Base-by-base conservation (phyloP, 169 alveolate species). In the Cryptosporidium canis region DNA sequence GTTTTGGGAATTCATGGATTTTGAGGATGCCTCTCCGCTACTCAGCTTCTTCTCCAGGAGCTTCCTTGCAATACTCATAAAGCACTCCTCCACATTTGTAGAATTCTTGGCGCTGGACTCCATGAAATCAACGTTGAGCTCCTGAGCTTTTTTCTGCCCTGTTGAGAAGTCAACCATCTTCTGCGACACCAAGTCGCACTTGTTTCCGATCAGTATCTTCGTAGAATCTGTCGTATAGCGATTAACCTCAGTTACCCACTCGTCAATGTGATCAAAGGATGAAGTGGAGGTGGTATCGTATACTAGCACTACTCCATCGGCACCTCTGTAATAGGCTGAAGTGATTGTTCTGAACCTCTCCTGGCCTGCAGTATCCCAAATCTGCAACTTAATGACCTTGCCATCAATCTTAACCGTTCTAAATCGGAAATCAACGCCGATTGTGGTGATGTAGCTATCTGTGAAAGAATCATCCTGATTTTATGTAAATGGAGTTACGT, bases 321-420 rank as follows among this genome's bases (percentile, higher is more conserved):
- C 99, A 45, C 98, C 99, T 83, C 98, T 94, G 92, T 98, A 98
- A 93, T 98, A 98, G 43, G 99, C 96, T 55, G 96, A 94, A 1
- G 99, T 97, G 29, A 98, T 97, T 56, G 98, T 97, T 39, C 99
- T 68, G 82, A 98, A 98, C 35, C 99, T 92, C 90, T 97, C 99
- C 90, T 97, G 98, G 27, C 99, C 99, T 2, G 99, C 99, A 14
- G 99, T 97, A 83, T 97, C 99, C 99, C 99, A 96, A 4, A 98
- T 97, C 93, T 98, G 97, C 63, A 98, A 92, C 67, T 96, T 98
- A 47, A 96, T 96, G 37, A 95, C 90, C 61, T 94, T 95, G 0
- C 96, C 98, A 58, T 95, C 97, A 48, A 96, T 96, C 83, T 94
- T 95, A 33, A 97, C 83, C 51, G 98, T 96, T 68, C 98, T 94